Conservation (phyloP, 2,329 filamentous ascomycete species). For the Pleurostoma richardsiae region DNA sequence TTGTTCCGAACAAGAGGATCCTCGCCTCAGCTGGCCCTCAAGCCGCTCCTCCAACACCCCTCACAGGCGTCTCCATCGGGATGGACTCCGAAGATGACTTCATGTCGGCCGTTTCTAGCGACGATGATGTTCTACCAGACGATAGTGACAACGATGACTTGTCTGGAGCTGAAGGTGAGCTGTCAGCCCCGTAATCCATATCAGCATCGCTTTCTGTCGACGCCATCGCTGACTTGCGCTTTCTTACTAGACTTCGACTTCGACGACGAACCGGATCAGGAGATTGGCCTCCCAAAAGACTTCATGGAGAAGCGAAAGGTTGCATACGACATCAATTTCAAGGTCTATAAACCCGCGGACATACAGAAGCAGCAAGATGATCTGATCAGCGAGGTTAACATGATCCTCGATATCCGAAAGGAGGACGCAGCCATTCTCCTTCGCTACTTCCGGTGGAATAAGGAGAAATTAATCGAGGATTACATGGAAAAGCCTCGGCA, state of each 20-base stretch:
- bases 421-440: constrained; percentile 89
- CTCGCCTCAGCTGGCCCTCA: constrained; percentile 44
- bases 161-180: constrained; percentile 44
- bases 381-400: constrained; percentile 84
- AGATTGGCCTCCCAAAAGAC: constrained; percentile 53
- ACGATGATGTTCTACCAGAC: constrained; percentile 68
- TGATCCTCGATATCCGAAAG: constrained; percentile 81
- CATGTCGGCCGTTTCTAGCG: constrained; percentile 78
- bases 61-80: constrained; percentile 48
- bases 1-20: constrained; percentile 46
- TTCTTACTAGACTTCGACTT: constrained; percentile 48
- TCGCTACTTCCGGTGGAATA: constrained; percentile 90
- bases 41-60: constrained; percentile 52
- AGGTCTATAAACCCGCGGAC: constrained; percentile 72
- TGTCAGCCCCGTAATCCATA: background rate
- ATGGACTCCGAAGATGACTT: constrained; percentile 98
- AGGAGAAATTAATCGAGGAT: constrained; percentile 87
- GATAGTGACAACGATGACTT: constrained; percentile 66
- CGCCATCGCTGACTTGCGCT: constrained; percentile 7
- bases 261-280: constrained; percentile 51
- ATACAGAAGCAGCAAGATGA: constrained; percentile 82
- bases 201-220: constrained; percentile 2
- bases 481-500: constrained; percentile 88
- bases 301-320: constrained; percentile 66
- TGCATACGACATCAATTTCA: constrained; percentile 79